Evolutionary conservation across 2,329 filamentous ascomycete genomes (phyloP).

Genomic region (Apiospora kogelbergensis): DNA sequence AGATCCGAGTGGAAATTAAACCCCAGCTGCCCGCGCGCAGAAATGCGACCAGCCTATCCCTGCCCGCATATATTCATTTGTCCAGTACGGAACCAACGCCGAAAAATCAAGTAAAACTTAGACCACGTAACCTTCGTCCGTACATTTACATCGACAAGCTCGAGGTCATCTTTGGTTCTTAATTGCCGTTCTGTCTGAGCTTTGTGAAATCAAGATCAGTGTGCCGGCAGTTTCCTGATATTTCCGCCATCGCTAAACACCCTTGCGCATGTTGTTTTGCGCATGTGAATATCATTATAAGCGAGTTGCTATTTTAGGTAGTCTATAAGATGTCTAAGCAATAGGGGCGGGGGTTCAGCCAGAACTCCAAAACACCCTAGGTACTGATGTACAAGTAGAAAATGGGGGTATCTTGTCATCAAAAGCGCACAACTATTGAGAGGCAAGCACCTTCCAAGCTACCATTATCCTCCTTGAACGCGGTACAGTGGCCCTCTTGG

Average conservation of each 20-base stretch:
- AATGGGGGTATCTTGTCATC: conserved; percentile 9
- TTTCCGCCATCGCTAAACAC: background rate
- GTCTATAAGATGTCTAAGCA: background rate
- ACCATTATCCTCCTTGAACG: conserved; percentile 30
- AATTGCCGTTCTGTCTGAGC: background rate
- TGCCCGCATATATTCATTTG: background rate
- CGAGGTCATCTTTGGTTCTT: background rate
- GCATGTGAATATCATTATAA: background rate
- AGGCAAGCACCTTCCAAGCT: conserved; percentile 30
- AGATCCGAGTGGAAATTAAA: background rate
- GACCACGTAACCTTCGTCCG: background rate
- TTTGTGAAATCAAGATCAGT: background rate
- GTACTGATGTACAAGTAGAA: background rate
- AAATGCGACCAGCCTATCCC: background rate
- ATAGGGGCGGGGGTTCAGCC: background rate
- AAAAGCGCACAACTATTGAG: background rate
- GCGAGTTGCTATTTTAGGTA: background rate
- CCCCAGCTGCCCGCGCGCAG: conserved; percentile 1
- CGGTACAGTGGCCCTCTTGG: conserved; percentile 29
- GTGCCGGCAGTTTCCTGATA: background rate
- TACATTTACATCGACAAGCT: background rate
- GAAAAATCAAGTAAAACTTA: background rate
- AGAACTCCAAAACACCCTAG: background rate
- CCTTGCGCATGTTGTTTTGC: background rate
- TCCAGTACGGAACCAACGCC: background rate